A percentile compares a stretch with the other conserved stretches of the same genome.
phyloP scores from a whole-genome alignment of 169 alveolate species.

The Fabrea salina region DNA sequence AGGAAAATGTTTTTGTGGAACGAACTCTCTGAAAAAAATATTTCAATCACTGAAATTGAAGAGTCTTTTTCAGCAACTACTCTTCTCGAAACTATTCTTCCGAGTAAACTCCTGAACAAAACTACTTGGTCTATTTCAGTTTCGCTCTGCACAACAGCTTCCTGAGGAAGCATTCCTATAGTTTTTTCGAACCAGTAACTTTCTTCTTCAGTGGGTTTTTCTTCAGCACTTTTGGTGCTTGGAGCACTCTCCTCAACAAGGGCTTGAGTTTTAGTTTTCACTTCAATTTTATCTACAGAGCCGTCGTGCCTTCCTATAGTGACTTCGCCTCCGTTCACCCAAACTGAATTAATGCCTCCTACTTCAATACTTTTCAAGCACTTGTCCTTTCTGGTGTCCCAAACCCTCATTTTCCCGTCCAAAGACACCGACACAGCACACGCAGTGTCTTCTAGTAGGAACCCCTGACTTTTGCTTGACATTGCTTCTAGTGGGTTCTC shows the following conservation, averaged over 20 bases:
- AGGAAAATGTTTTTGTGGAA: neutral
- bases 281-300: neutral
- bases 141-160: neutral
- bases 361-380: neutral
- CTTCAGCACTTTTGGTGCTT: neutral
- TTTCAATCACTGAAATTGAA: conserved; percentile 1
- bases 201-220: neutral
- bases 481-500: no score
- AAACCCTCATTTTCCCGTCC: neutral
- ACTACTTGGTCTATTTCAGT: neutral
- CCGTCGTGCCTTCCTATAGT: neutral
- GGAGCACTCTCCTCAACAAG: no score
- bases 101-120: neutral
- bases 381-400: neutral
- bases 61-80: neutral
- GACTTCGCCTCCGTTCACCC: neutral
- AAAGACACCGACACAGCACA: no score
- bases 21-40: neutral
- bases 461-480: no score
- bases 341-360: neutral
- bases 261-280: neutral
- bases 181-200: neutral
- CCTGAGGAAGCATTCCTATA: conserved; percentile 5
- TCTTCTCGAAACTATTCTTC: neutral
- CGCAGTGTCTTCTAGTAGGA: no score